phyloP scores from a whole-genome alignment of 805 yeast species.

The Saturnispora hagleri region DNA sequence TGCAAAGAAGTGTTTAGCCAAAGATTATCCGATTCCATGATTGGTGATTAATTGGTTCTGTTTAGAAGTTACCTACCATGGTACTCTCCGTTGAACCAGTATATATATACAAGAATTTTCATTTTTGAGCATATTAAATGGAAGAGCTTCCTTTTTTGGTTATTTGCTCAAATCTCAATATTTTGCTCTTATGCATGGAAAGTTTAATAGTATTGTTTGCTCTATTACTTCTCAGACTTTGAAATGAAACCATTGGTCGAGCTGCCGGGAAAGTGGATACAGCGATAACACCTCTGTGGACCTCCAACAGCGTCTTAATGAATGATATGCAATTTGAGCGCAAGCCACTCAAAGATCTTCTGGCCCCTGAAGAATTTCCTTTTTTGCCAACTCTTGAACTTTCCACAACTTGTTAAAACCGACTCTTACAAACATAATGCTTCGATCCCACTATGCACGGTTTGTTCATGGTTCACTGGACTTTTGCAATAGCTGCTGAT shows the following conservation, averaged over 20 bases:
- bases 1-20: not conserved
- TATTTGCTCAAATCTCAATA: not conserved
- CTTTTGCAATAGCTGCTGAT: too few species aligned
- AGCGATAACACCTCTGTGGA: not conserved
- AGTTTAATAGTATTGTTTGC: not conserved
- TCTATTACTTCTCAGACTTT: not conserved
- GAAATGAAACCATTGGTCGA: not conserved
- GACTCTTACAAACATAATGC: not conserved
- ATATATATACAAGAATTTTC: not conserved
- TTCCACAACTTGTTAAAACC: too few species aligned
- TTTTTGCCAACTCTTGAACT: not conserved
- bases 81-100: not conserved
- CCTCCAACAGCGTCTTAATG: not conserved
- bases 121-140: not conserved
- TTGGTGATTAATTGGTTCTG: not conserved
- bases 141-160: not conserved
- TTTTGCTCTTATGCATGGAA: not conserved
- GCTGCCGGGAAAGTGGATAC: not conserved
- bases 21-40: not conserved
- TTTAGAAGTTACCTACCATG: not conserved
- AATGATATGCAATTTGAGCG: not conserved
- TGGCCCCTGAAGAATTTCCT: not conserved
- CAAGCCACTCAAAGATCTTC: not conserved
- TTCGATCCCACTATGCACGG: too few species aligned
- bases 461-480: too few species aligned